Percentiles rank a stretch among this genome's conserved stretches.
phyloP scores from a whole-genome alignment of 2,329 filamentous ascomycete species.

The Aspergillus pseudonomiae region DNA sequence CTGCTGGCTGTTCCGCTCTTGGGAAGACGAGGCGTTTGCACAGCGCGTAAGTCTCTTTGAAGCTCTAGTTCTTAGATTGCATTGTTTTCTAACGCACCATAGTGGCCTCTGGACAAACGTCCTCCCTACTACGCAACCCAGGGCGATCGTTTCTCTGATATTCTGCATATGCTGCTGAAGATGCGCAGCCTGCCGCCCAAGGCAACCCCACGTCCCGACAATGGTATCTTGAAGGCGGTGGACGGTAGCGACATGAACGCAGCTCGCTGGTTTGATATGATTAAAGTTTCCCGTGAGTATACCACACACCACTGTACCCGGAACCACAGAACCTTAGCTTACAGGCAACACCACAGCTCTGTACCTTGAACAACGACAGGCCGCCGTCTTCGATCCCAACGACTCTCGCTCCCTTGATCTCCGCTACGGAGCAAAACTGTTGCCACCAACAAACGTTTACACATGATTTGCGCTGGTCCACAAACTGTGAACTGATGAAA shows the following conservation, averaged over 20 bases:
- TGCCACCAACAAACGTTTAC: slow-evolving; percentile 32
- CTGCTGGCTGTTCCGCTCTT: slow-evolving; percentile 60
- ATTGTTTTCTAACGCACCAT: slow-evolving; percentile 9
- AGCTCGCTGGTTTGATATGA: slow-evolving; percentile 45
- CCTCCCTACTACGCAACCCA: slow-evolving; percentile 57
- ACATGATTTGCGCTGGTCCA: slow-evolving; percentile 18
- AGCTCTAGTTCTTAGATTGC: neutral
- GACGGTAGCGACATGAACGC: slow-evolving; percentile 44
- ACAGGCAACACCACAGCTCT: slow-evolving; percentile 29
- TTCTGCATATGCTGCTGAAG: slow-evolving; percentile 60
- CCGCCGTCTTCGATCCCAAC: slow-evolving; percentile 40
- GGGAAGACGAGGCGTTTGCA: slow-evolving; percentile 48
- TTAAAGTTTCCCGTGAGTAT: slow-evolving; percentile 45
- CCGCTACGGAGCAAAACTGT: slow-evolving; percentile 40
- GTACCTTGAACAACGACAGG: slow-evolving; percentile 42
- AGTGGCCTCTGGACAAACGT: slow-evolving; percentile 59
- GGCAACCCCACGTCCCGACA: slow-evolving; percentile 40
- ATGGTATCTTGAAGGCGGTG: slow-evolving; percentile 41
- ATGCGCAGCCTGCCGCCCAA: slow-evolving; percentile 56
- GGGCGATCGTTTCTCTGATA: slow-evolving; percentile 60
- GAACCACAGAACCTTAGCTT: neutral
- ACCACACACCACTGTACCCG: neutral
- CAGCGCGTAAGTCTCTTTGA: slow-evolving; percentile 36
- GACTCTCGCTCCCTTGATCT: slow-evolving; percentile 48
- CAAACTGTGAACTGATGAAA: slow-evolving; percentile 4